These are phyloP conservation scores for Rhipidocladum racemiflorum DNA, from an alignment of 176 grass and related monocot genomes.

Conservation along the genomic window DNA sequence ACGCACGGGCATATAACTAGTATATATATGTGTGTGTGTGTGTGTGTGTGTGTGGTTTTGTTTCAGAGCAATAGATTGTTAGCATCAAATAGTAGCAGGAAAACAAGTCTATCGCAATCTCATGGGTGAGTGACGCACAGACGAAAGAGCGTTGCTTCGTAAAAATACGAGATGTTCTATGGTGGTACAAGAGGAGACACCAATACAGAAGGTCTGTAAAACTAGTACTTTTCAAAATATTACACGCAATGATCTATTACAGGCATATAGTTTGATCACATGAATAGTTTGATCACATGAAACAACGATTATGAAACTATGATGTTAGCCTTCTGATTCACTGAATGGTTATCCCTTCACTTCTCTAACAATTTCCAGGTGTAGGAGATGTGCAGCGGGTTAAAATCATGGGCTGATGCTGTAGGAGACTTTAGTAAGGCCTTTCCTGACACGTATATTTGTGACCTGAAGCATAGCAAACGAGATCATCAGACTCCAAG, in stretches of 20 bases:
- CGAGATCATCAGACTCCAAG: background rate
- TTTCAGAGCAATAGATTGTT: background rate
- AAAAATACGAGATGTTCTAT: background rate
- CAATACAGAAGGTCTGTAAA: background rate
- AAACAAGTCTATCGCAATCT: background rate
- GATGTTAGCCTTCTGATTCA: background rate
- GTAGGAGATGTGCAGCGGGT: background rate
- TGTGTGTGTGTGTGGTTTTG: too few species aligned
- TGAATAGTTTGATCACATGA: background rate
- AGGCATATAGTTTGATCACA: background rate
- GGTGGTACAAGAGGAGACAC: background rate
- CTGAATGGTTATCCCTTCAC: background rate
- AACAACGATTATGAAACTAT: background rate
- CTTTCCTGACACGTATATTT: conserved; percentile 80
- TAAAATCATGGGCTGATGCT: conserved; percentile 47
- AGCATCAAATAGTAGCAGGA: background rate
- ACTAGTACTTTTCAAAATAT: background rate
- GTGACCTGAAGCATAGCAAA: conserved; percentile 56
- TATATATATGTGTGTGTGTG: too few species aligned
- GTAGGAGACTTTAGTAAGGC: conserved; percentile 72
- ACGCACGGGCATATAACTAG: too few species aligned
- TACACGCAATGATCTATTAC: background rate
- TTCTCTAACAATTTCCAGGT: background rate
- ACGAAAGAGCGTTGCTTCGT: background rate
- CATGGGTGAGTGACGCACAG: background rate